These are phyloP conservation scores for Pichia kluyveri DNA, from an alignment of 805 yeast genomes.

Conservation along the genomic window DNA sequence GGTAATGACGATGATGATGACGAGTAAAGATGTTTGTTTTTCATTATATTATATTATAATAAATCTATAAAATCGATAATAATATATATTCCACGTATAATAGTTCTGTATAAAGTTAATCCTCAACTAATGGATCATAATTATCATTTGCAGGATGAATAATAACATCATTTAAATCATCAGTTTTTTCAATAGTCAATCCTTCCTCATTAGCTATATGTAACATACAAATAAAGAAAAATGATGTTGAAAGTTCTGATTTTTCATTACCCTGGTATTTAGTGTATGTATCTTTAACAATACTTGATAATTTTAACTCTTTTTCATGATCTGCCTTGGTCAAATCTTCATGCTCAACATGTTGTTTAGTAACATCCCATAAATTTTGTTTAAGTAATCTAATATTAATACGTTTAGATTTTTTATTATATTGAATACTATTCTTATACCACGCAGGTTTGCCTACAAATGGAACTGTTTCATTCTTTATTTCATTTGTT, in stretches of 20 bases:
- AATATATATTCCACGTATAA: background rate
- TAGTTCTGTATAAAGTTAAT: background rate
- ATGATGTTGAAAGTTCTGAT: conserved; percentile 72
- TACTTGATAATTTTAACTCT: conserved; percentile 13
- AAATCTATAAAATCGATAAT: background rate
- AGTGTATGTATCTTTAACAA: conserved; percentile 19
- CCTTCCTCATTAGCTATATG: conserved; percentile 88
- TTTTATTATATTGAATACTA: conserved; percentile 52
- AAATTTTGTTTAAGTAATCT: conserved; percentile 62
- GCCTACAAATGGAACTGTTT: background rate
- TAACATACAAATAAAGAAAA: conserved; percentile 72
- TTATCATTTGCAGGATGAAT: conserved; percentile 4
- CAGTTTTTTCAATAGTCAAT: conserved; percentile 42
- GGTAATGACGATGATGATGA: conserved; percentile 5
- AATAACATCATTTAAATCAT: conserved; percentile 16
- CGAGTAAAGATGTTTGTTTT: background rate
- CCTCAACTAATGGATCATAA: background rate
- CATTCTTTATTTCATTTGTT: background rate
- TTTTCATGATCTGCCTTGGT: background rate
- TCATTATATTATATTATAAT: too few species aligned
- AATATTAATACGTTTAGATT: conserved; percentile 76
- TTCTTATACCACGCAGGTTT: conserved; percentile 21
- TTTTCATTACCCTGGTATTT: conserved; percentile 48
- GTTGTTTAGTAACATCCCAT: conserved; percentile 44
- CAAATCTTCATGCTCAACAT: background rate